Evolutionary conservation across 495 filamentous ascomycete species (phyloP).

Genomic region (Lasiosphaeria hispida): DNA sequence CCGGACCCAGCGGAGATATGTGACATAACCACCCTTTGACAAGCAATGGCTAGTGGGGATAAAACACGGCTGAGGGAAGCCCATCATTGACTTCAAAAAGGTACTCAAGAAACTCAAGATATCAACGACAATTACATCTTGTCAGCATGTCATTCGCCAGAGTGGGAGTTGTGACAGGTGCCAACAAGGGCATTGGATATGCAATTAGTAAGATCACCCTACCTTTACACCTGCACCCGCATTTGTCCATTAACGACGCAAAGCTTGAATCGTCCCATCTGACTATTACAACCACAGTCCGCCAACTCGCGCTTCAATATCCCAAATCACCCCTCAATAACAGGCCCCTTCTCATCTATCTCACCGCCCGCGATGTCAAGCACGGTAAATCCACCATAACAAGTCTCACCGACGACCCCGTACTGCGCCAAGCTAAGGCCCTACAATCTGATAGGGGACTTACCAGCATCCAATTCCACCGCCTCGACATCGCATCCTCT

Average conservation of each 20-base stretch:
- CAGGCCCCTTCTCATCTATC: slow-evolving; percentile 10
- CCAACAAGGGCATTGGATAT: slow-evolving; percentile 12
- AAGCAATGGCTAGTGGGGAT: no score
- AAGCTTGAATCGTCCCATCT: no score
- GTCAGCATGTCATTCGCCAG: slow-evolving; percentile 12
- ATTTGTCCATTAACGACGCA: no score
- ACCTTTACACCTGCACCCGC: no score
- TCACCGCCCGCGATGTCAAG: not conserved
- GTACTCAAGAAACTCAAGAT: no score
- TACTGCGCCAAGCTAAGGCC: slow-evolving; percentile 5
- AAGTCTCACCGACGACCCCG: not conserved
- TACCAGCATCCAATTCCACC: slow-evolving; percentile 7
- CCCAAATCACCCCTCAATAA: not conserved
- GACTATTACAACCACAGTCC: not conserved
- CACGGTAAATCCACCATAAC: not conserved
- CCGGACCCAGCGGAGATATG: no score
- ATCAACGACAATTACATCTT: no score
- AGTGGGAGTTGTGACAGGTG: slow-evolving; percentile 8
- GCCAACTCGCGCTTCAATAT: slow-evolving; percentile 14
- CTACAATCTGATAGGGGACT: not conserved
- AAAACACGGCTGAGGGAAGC: no score
- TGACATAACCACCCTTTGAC: no score
- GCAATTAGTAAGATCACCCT: slow-evolving; percentile 4
- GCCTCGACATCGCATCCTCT: not conserved
- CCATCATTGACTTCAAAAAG: no score